Evolutionary conservation across 1,284 basidiomycete species (phyloP), one percentile per base, ranked within the genome.

Genomic region (Ustilago esculenta): DNA sequence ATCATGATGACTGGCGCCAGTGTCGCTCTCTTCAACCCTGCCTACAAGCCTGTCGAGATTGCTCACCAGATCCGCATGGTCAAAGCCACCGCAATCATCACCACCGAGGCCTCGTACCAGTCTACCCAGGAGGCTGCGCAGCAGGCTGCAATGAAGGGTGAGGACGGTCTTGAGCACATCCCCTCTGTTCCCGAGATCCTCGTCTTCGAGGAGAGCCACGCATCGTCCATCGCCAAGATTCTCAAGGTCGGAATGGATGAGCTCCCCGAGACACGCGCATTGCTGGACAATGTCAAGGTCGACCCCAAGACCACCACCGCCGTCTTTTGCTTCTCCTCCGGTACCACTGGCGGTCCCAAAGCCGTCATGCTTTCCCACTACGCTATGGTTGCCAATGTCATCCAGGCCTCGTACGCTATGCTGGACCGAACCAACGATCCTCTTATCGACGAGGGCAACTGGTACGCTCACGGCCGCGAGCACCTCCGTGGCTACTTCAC

Each of bases 291-390:
- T 42, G 66, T 73, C 29, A 25, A 59, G 35, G 21, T 72, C 45
- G 57, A 68, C 48, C 72, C 71, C 11, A 48, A 51, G 23, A 49
- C 45, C 20, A 69, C 76, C 42, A 66, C 69, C 18, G 76, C 76
- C 20, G 57, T 79, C 27, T 74, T 60, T 34, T 80, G 78, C 49
- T 79, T 79, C 50, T 73, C 70, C 24, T 81, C 79, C 3, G 79
- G 79, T 36, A 80, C 79, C 10, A 79, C 79, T 3, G 79, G 78
- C 12, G 51, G 67, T 11, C 79, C 79, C 34, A 81, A 81, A 51
- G 79, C 73, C 5, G 78, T 81, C 25, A 57, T 63, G 36, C 67
- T 81, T n/a, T 72, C 78, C 15, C 79, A 81, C 54, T 56, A 54
- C 33, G 76, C 70, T 39, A 45, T 81, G 43, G 67, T 80, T 17